Conservation (phyloP, 352 stramenopile genomes). For the Globisporangium radiosum region DNA sequence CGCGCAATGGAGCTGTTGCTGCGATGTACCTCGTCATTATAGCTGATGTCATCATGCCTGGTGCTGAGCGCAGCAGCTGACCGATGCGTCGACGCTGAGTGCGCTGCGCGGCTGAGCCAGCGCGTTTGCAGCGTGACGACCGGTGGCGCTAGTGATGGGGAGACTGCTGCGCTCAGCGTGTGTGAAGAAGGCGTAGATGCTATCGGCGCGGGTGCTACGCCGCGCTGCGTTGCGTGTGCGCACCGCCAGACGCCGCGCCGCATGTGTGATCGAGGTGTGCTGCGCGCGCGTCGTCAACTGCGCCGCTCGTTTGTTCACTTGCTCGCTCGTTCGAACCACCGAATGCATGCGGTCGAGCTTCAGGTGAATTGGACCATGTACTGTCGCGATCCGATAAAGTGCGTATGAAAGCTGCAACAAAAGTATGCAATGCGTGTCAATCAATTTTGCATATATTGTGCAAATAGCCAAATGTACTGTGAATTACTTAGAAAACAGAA, state of each 20-base stretch:
- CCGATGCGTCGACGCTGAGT: conserved; percentile 1
- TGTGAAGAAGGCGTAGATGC: not conserved
- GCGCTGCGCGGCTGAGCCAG: conserved; percentile 12
- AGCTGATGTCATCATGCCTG: not conserved
- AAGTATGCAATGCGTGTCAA: conserved; percentile 1
- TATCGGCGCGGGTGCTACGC: not conserved
- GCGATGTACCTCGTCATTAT: not conserved
- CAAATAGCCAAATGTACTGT: too few relatives aligned
- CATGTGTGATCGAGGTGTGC: conserved; percentile 1
- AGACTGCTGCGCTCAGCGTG: not conserved
- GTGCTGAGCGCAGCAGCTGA: not conserved
- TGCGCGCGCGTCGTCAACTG: not conserved
- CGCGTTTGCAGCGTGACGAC: not conserved
- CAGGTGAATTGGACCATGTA: not conserved
- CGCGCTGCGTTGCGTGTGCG: conserved; percentile 2
- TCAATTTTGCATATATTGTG: not conserved
- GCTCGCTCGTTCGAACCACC: not conserved
- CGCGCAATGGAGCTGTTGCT: not conserved
- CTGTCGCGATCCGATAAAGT: not conserved
- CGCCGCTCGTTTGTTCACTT: too few relatives aligned
- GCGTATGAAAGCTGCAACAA: not conserved
- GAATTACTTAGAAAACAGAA: too few relatives aligned
- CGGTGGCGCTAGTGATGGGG: not conserved
- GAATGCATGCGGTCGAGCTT: not conserved
- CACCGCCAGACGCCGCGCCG: conserved; percentile 11